phyloP scores from a whole-genome alignment of 2,329 filamentous ascomycete species.

The Verticillium dahliae region DNA sequence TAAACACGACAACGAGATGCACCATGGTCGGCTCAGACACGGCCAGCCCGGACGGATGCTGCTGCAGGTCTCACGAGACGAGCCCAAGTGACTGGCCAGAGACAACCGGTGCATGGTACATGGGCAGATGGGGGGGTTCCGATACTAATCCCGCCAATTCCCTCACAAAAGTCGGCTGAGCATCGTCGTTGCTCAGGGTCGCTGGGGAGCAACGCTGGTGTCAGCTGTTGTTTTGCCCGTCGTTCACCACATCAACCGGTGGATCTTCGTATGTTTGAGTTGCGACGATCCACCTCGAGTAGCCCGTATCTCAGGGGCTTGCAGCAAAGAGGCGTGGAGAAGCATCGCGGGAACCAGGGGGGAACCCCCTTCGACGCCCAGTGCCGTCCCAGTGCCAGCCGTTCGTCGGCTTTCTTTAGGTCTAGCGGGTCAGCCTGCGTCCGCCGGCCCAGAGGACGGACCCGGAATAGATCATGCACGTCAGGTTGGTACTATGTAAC shows the following conservation, averaged over 20 bases:
- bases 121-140: neutral
- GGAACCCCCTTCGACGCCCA: neutral
- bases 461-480: neutral
- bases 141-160: neutral
- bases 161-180: neutral
- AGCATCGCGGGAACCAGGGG: neutral
- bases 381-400: neutral
- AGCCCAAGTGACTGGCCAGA: neutral
- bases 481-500: neutral
- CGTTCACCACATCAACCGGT: constrained; percentile 7
- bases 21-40: neutral
- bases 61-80: neutral
- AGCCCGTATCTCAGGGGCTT: constrained; percentile 10
- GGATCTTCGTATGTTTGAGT: constrained; percentile 6
- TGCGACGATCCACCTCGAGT: constrained; percentile 7
- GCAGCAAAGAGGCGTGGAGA: constrained; percentile 4
- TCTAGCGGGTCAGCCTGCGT: neutral
- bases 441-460: neutral
- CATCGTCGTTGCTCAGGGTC: neutral
- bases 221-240: neutral
- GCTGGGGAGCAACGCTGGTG: neutral
- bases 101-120: neutral
- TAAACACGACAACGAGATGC: neutral
- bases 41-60: neutral
- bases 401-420: neutral